Base-by-base conservation (phyloP, 768 basidiomycete genomes). In the Rhodocollybia butyracea region DNA sequence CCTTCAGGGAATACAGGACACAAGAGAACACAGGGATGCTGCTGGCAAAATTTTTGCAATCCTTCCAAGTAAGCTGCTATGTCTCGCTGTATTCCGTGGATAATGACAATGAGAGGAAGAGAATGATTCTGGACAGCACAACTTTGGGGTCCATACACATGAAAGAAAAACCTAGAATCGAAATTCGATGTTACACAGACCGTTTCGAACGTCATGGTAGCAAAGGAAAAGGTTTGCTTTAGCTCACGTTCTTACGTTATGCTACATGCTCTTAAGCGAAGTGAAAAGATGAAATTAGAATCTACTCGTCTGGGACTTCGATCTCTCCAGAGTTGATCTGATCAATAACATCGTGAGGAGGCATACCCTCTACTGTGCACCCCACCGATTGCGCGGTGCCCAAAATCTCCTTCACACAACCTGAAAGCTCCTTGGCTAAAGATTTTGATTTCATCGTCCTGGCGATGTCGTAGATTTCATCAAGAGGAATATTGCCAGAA, bases 321-420 rank as follows among this genome's bases (percentile, higher is more conserved):
- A 92, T 76, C 70, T 93, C 91, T 54, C 89, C 91, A 57, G 84
- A 80, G 76, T 88, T 82, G 68, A 94, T 93, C 52, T 75, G 84
- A 51, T 95, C 94, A 62, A 96, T 95, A 68, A 97, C 68, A 69
- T 96, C 94, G 74, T 98, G 96, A 56, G 96, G 84, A 31, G 91
- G 88, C 71, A 84, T 81, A 63, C 96, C 95, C 67, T 98, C 94
- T 54, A 99, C 81, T 45, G 95, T 96, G 85, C 95, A 98, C 39
- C 96, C 96, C 63, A 98, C 78, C 59, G 91, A 94, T 80, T 98
- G 96, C 54, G 93, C 92, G 27, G 96, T 99, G 51, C 96, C 96
- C 68, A 99, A 78, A 69, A 99, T 96, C 87, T 99, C 96, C 84
- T 98, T 98, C 62, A 84, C 91, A 58, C 85, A 87, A 43, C 91